These are phyloP conservation scores for Lactarius evosmus DNA, from an alignment of 768 basidiomycete species.

Conservation along the genomic window DNA sequence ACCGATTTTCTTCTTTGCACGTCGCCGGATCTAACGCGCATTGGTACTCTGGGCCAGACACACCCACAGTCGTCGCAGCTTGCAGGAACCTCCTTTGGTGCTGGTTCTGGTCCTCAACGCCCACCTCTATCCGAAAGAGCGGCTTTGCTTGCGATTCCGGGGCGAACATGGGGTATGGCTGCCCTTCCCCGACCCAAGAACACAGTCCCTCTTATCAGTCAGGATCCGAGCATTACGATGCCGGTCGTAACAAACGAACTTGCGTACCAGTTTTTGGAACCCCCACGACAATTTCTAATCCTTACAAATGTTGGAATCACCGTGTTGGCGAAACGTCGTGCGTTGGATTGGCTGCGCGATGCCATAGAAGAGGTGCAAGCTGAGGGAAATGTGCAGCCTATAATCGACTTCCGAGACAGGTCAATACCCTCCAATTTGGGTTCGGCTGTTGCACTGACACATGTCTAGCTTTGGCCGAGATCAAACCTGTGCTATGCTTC, in stretches of 20 bases:
- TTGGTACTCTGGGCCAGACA: constrained; percentile 67
- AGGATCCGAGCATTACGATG: constrained; percentile 38
- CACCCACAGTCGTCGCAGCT: constrained; percentile 43
- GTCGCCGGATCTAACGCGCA: constrained; percentile 70
- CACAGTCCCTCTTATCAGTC: constrained; percentile 35
- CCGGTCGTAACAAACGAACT: constrained; percentile 74
- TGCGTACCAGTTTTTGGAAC: constrained; percentile 73
- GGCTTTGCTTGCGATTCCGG: constrained; percentile 71
- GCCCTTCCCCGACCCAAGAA: constrained; percentile 42
- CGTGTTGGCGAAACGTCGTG: constrained; percentile 74
- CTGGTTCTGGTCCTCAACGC: constrained; percentile 40
- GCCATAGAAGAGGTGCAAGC: constrained; percentile 80
- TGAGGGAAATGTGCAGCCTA: constrained; percentile 72
- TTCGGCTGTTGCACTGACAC: constrained; percentile 21
- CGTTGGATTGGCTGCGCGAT: constrained; percentile 79
- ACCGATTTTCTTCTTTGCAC: constrained; percentile 73
- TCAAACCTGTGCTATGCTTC: constrained; percentile 88
- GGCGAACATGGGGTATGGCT: constrained; percentile 82
- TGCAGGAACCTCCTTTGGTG: constrained; percentile 39
- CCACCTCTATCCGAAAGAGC: constrained; percentile 77
- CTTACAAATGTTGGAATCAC: constrained; percentile 84
- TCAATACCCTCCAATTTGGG: background rate
- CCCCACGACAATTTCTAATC: constrained; percentile 78
- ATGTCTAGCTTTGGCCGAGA: constrained; percentile 77
- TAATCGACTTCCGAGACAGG: constrained; percentile 82